Conservation (phyloP, 257 asterid species). For the Nicotiana tomentosiformis region DNA sequence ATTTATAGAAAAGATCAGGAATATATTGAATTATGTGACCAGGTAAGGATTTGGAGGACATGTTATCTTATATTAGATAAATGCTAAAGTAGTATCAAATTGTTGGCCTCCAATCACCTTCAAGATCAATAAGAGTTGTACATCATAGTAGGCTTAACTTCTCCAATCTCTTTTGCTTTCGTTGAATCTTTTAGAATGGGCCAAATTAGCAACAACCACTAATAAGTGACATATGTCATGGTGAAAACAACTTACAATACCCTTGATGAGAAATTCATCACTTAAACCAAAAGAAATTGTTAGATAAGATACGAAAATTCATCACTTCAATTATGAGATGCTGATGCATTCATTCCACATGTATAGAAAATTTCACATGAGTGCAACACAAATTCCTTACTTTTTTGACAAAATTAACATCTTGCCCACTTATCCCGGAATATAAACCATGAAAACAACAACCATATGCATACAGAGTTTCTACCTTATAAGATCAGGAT, state of each 20-base stretch:
- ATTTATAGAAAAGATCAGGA: not conserved
- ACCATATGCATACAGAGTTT: not conserved
- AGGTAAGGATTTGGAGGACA: not conserved
- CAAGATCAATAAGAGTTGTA: not conserved
- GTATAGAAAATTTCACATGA: not conserved
- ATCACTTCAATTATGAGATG: not conserved
- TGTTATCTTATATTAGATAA: not conserved
- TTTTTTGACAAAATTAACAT: not conserved
- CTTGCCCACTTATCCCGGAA: not conserved
- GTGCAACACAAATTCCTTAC: not conserved
- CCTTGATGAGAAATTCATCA: not conserved
- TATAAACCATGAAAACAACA: not conserved
- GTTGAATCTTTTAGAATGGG: not conserved
- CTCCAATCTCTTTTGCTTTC: not conserved
- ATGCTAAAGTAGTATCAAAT: not conserved
- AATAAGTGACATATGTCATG: not conserved
- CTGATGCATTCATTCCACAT: not conserved
- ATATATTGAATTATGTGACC: not conserved
- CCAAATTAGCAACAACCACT: not conserved
- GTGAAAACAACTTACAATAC: not conserved
- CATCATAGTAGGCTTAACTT: not conserved
- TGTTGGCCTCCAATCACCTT: not conserved
- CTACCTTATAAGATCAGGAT: not conserved
- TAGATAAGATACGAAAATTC: not conserved
- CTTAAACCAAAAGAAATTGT: not conserved